phyloP scores from a whole-genome alignment of 2,329 filamentous ascomycete species.

The Lasiodiplodia theobromae region DNA sequence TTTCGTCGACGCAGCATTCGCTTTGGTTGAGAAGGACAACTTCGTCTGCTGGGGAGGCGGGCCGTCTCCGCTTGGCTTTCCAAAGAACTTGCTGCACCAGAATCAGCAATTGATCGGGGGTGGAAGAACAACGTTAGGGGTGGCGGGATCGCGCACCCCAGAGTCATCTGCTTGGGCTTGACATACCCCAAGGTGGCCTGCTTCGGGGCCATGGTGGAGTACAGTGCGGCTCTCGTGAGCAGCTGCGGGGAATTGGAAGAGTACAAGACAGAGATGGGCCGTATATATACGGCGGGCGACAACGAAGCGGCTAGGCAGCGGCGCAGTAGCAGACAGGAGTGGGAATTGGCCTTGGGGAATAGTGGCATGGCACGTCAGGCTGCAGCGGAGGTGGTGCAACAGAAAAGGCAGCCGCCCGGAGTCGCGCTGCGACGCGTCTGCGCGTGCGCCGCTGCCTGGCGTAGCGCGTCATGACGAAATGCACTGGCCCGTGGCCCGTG shows the following conservation, averaged over 20 bases:
- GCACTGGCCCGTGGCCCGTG: neutral
- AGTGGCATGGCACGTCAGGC: conserved; percentile 16
- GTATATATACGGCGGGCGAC: neutral
- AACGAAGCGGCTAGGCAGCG: conserved; percentile 19
- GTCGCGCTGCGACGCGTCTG: conserved; percentile 35
- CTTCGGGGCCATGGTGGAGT: conserved; percentile 61
- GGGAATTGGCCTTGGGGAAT: neutral
- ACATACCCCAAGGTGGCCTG: conserved; percentile 92
- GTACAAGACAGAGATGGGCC: conserved; percentile 10
- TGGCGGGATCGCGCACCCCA: conserved; percentile 65
- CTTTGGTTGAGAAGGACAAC: conserved; percentile 71
- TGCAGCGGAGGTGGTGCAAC: conserved; percentile 31
- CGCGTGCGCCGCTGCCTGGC: conserved; percentile 37
- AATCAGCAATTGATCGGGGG: conserved; percentile 31
- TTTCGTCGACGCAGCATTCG: conserved; percentile 19
- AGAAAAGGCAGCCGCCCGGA: conserved; percentile 37
- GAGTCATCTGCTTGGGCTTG: conserved; percentile 73
- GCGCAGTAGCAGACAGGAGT: neutral
- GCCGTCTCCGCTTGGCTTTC: conserved; percentile 66
- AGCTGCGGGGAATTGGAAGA: conserved; percentile 27
- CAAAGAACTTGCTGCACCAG: conserved; percentile 80
- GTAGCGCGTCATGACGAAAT: conserved; percentile 28
- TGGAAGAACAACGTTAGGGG: neutral
- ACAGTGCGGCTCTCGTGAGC: conserved; percentile 29
- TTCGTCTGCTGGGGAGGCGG: conserved; percentile 74